A percentile compares a stretch with the other conserved stretches of the same genome.
Conservation (phyloP, 1,139 yeast species). For the Yamadazyma pseudoaaseri region DNA sequence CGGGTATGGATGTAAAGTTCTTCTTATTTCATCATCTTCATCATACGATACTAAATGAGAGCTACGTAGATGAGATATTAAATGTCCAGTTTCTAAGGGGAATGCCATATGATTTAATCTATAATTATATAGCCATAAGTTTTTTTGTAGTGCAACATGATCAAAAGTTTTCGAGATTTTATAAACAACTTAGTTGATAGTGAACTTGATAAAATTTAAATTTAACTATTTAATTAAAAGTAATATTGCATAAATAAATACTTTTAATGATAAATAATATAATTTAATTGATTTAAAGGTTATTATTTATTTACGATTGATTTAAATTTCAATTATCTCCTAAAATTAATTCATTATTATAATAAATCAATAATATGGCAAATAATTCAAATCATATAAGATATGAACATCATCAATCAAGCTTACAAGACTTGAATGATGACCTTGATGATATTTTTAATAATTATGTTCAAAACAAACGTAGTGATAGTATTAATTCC, state of each 20-base stretch:
- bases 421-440: slow-evolving; percentile 25
- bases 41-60: slow-evolving; percentile 28
- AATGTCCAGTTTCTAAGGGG: slow-evolving; percentile 30
- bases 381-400: slow-evolving; percentile 8
- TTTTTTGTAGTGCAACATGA: slow-evolving; percentile 1
- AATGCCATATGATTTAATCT: slow-evolving; percentile 32
- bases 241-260: too few species aligned
- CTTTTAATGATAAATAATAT: too few species aligned
- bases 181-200: slow-evolving; percentile 1
- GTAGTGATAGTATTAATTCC: slow-evolving; percentile 27
- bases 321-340: neutral
- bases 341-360: too few species aligned
- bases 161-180: slow-evolving; percentile 1
- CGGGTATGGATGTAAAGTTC: slow-evolving; percentile 22
- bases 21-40: slow-evolving; percentile 23
- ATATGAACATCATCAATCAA: slow-evolving; percentile 10
- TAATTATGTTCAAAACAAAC: slow-evolving; percentile 19
- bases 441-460: slow-evolving; percentile 39
- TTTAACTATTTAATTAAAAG: neutral
- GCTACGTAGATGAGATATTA: slow-evolving; percentile 32
- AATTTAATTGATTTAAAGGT: neutral
- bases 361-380: neutral
- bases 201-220: neutral
- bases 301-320: neutral
- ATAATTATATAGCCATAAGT: neutral